Conservation (phyloP, 148 eudicot species). For the Arbutus unedo region DNA sequence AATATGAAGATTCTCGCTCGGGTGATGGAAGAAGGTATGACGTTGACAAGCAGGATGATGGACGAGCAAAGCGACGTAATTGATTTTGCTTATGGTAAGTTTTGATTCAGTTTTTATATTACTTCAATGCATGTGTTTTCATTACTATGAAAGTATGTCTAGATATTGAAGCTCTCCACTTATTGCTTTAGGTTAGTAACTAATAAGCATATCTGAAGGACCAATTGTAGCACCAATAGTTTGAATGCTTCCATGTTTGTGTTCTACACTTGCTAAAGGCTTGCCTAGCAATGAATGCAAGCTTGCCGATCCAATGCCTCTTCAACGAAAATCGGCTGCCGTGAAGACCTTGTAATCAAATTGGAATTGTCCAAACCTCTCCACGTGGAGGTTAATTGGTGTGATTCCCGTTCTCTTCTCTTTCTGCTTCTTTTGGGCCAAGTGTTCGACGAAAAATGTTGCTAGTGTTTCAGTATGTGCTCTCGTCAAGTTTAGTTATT, state of each 20-base stretch:
- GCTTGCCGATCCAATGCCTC: not conserved
- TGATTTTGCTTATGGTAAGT: constrained; percentile 10
- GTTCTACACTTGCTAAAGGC: not conserved
- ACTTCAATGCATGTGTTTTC: not conserved
- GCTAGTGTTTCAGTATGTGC: not conserved
- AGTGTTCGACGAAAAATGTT: not conserved
- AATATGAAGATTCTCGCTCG: constrained; percentile 45
- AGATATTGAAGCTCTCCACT: not conserved
- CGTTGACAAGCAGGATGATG: constrained; percentile 33
- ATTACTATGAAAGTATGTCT: not conserved
- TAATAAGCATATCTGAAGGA: not conserved
- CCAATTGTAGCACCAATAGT: not conserved
- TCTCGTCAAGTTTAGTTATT: not conserved
- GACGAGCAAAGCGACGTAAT: constrained; percentile 33
- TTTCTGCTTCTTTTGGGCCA: not conserved
- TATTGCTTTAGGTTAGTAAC: not conserved
- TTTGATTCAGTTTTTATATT: not conserved
- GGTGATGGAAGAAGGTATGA: constrained; percentile 36
- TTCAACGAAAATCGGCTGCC: not conserved
- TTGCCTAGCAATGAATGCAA: not conserved
- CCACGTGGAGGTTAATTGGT: not conserved
- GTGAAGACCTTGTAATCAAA: not conserved
- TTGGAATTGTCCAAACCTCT: not conserved
- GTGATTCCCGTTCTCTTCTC: not conserved
- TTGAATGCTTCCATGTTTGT: not conserved